phyloP scores from a whole-genome alignment of 2,329 filamentous ascomycete genomes.

The Diaporthe humulicola region DNA sequence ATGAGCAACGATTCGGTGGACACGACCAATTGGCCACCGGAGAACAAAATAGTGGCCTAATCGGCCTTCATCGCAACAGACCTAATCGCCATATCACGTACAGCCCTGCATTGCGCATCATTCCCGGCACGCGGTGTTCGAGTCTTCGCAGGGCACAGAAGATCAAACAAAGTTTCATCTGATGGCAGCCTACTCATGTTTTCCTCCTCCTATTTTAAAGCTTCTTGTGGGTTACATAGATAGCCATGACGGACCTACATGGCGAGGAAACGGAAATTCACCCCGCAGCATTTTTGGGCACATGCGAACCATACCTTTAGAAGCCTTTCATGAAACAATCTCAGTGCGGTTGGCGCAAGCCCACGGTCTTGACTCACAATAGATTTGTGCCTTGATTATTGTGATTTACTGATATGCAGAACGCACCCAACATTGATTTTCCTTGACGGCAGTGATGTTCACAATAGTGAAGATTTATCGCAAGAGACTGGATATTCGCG shows the following conservation, averaged over 20 bases:
- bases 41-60: neutral
- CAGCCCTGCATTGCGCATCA: neutral
- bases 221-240: constrained; percentile 1
- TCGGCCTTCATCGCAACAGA: neutral
- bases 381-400: neutral
- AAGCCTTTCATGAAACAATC: constrained; percentile 1
- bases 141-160: neutral
- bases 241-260: constrained; percentile 12
- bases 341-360: neutral
- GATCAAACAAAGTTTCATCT: neutral
- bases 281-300: neutral
- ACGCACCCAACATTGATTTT: neutral
- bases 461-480: no score
- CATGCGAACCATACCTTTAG: constrained; percentile 11
- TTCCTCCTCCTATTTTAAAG: neutral
- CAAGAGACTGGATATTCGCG: no score
- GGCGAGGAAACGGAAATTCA: neutral
- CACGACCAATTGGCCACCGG: neutral
- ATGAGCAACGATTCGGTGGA: neutral
- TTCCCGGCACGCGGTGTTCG: neutral
- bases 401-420: neutral
- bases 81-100: neutral
- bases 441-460: neutral
- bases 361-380: neutral
- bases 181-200: neutral